Base-by-base conservation (phyloP, 2,329 filamentous ascomycete species). In the Aulographum hederae region DNA sequence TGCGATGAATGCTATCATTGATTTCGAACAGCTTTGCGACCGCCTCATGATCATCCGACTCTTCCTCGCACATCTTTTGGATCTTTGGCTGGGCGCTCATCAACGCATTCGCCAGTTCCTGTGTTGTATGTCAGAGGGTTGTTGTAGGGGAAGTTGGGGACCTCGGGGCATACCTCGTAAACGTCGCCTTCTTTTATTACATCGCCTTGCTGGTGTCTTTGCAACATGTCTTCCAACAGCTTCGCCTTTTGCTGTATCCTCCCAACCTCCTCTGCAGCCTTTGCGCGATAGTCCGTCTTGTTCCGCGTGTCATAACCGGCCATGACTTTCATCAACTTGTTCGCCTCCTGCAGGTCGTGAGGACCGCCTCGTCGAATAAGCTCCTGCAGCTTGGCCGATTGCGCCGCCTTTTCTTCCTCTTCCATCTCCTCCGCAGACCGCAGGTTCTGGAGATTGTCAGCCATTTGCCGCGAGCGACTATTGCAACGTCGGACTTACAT, bases 361-460 rank as follows among this genome's bases (percentile, higher is more conserved):
- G 89, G 89, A 4, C 80, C 76, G 33, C 89, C 89, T 42, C 89
- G 68, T 37, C 89, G 76, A 48, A 98, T 95, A 32, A 98, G 64
- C 56, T 98, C 89, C 50, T 98, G 89, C 13, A 98, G 66, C 56
- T 98, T 98, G n/a, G 89, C 89, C 3, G 84, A 93, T 50, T 98
- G 89, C 2, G 86, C 86, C 44, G 86, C 82, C 35, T 71, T 71
- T 51, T 98, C 89, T 55, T 98, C 89, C 46, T 91, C 82, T 49
- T 98, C 89, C 85, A 98, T 95, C 50, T 98, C 89, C 47, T 98
- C 89, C 16, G 81, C 84, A 1, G 86, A 95, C 57, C 91, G 84
- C 28, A 98, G 67, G 46, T 89, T 93, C 82, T 92, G 49, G 25
- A 17, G 8, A 25, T 29, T 4, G 28, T 12, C 8, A 10, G 17